These are phyloP conservation scores for Aspergillus piperis DNA, from an alignment of 2,329 filamentous ascomycete species.

Conservation along the genomic window DNA sequence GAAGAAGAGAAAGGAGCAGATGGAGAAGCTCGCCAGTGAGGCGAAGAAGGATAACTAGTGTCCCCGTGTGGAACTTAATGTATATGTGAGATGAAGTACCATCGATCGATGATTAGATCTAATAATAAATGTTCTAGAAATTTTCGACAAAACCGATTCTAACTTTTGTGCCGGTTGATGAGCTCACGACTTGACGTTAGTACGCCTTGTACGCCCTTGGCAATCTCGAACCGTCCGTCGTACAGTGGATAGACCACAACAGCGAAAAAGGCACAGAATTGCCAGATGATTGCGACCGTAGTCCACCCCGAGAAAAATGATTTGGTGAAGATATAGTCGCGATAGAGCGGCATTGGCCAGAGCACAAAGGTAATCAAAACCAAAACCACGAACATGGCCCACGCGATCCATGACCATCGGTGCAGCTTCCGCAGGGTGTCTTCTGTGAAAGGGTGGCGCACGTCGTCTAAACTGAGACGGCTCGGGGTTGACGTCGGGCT, in stretches of 20 bases:
- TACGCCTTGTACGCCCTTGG: constrained; percentile 28
- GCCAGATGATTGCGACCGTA: constrained; percentile 50
- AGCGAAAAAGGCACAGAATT: constrained; percentile 50
- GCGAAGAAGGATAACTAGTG: constrained; percentile 20
- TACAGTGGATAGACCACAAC: constrained; percentile 53
- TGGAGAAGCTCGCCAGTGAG: constrained; percentile 24
- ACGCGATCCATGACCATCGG: constrained; percentile 45
- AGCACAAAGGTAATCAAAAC: constrained; percentile 50
- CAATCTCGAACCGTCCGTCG: constrained; percentile 49
- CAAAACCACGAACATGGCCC: constrained; percentile 44
- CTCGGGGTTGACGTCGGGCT: neutral
- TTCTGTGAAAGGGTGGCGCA: constrained; percentile 48
- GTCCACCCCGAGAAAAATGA: constrained; percentile 52
- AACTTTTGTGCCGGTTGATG: neutral
- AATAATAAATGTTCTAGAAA: neutral
- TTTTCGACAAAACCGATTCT: no score
- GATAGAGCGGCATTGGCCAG: constrained; percentile 55
- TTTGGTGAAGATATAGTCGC: constrained; percentile 51
- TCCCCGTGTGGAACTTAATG: neutral
- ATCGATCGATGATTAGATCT: neutral
- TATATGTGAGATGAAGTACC: neutral
- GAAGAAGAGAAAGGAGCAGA: constrained; percentile 23
- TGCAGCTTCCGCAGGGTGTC: constrained; percentile 36
- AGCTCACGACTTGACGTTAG: neutral
- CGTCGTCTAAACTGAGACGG: constrained; percentile 38